Evolutionary conservation across 805 yeast species (phyloP), one percentile per base, ranked within the genome.

Genomic region (Scheffersomyces stipitis): DNA sequence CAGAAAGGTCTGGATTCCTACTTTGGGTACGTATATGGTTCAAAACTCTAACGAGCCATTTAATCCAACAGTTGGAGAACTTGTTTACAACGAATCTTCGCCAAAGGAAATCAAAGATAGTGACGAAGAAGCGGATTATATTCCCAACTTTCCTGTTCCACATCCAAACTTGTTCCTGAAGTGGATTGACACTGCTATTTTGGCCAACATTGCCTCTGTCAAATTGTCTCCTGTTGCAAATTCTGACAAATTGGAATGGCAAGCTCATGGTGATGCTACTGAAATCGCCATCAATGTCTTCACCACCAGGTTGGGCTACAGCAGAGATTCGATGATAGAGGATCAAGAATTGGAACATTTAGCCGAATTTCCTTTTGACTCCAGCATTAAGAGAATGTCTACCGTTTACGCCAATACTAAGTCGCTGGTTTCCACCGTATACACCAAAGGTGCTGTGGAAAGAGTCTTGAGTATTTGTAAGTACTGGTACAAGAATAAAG

Each of bases 191-290:
- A 53, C 70, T 29, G 71, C 72, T 6, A 54, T 65, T 30, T 58
- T 71, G 28, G 66, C 71, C 15, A 60, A 68, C 36, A 54, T 70
- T 34, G 72, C 76, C 18, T 57, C 66, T n/a, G 60, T 69, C 16
- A 51, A 60, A 16, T 53, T 53, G 40, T 17, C 60, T 15, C 48
- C 45, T 31, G 62, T 66, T 37, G 58, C 47, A 24, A 55, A 52
- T 18, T 47, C 57, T 18, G 61, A 57, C 4, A 62, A 61, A 30
- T 36, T 57, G 42, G 58, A 45, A 34, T 51, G 74, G 74, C 67
- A 56, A 44, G 69, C 55, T 22, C 69, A 48, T 54, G 66, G 66
- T 17, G 66, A 61, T 49, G 61, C 66, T 13, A 61, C 66, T 15
- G 66, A 61, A 43, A 58, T 60, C 37, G 66, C 66, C 30, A 60